These are phyloP conservation scores for Candida yuanshanica DNA, from an alignment of 805 yeast species.

Conservation along the genomic window DNA sequence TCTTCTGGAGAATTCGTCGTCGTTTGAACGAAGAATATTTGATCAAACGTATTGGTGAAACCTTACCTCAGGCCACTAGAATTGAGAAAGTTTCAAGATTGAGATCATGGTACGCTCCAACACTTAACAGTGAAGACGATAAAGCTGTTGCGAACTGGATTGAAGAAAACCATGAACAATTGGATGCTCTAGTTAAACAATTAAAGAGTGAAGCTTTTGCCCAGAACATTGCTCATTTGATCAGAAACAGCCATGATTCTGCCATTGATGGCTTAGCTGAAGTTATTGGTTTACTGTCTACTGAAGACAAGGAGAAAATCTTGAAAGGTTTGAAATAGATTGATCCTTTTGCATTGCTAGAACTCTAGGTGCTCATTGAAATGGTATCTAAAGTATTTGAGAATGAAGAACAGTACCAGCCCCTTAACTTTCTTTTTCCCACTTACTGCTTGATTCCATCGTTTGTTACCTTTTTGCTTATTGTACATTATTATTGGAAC, in stretches of 20 bases:
- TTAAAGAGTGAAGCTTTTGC: slow-evolving; percentile 64
- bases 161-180: slow-evolving; percentile 64
- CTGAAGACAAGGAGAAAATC: slow-evolving; percentile 47
- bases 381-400: too few relatives aligned
- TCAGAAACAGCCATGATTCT: slow-evolving; percentile 49
- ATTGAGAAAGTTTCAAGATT: slow-evolving; percentile 82
- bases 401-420: not conserved
- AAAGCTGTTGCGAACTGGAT: slow-evolving; percentile 78
- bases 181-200: slow-evolving; percentile 56
- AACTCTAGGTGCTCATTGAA: too few relatives aligned
- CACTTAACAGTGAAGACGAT: slow-evolving; percentile 67
- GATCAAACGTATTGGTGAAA: slow-evolving; percentile 64
- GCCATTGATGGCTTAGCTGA: slow-evolving; percentile 52
- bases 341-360: not conserved
- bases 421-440: not conserved
- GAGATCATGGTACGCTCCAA: slow-evolving; percentile 78
- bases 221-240: slow-evolving; percentile 53
- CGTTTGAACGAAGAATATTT: slow-evolving; percentile 90
- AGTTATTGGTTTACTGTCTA: slow-evolving; percentile 44
- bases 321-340: slow-evolving; percentile 28
- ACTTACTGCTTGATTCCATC: not conserved
- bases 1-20: slow-evolving; percentile 98
- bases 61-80: slow-evolving; percentile 53
- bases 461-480: not conserved
- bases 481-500: not conserved